Conservation (phyloP, 371 early-diverging fungal species). For the Vittaforma corneae region DNA sequence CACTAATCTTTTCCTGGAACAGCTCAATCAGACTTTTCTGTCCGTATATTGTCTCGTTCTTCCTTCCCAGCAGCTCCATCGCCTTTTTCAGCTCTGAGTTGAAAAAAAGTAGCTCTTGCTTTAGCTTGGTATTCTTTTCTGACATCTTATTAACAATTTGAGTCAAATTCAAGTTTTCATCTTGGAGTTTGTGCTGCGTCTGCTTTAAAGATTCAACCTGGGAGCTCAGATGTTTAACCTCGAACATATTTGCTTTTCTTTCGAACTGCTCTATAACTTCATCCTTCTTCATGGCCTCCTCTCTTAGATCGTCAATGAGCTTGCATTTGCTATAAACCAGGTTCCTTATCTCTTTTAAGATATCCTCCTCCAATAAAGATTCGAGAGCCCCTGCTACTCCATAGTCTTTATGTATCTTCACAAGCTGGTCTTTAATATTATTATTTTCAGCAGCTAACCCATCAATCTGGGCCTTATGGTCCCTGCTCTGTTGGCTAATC, state of each 20-base stretch:
- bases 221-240: not conserved
- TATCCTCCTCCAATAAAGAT: not conserved
- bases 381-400: not conserved
- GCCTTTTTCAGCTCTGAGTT: constrained; percentile 36
- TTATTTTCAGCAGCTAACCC: constrained; percentile 2
- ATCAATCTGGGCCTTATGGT: constrained; percentile 2
- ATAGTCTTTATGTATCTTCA: not conserved
- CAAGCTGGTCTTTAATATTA: constrained; percentile 4
- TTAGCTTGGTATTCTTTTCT: constrained; percentile 39
- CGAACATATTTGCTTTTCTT: not conserved
- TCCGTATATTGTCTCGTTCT: constrained; percentile 36
- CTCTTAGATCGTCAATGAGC: not conserved
- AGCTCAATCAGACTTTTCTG: constrained; percentile 50
- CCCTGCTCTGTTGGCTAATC: constrained; percentile 12
- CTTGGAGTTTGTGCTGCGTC: constrained; percentile 17
- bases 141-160: constrained; percentile 29
- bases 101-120: constrained; percentile 37
- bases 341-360: not conserved
- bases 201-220: constrained; percentile 16
- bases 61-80: constrained; percentile 22
- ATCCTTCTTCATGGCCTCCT: constrained; percentile 7
- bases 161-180: constrained; percentile 37
- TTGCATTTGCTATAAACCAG: not conserved
- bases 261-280: constrained; percentile 12
- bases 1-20: constrained; percentile 39